phyloP scores from a whole-genome alignment of 2,329 filamentous ascomycete genomes.

The Knufia petricola region DNA sequence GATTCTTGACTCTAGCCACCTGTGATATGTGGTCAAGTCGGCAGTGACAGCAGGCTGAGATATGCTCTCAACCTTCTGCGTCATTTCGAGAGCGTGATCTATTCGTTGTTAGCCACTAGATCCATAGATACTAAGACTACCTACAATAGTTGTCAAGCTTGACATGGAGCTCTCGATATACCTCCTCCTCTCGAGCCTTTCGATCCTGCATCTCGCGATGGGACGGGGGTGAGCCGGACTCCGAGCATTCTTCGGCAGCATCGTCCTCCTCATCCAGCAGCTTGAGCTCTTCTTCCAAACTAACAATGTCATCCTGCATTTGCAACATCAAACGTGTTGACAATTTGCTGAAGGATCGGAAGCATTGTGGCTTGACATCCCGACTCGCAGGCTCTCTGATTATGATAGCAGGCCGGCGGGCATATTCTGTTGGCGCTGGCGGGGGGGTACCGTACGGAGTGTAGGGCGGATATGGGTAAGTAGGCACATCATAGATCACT shows the following conservation, averaged over 20 bases:
- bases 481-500: slow-evolving; percentile 3
- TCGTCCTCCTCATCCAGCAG: slow-evolving; percentile 49
- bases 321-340: slow-evolving; percentile 76
- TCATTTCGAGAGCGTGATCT: slow-evolving; percentile 25
- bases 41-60: slow-evolving; percentile 11
- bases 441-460: neutral
- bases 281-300: slow-evolving; percentile 69
- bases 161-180: slow-evolving; percentile 34
- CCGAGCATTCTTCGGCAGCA: slow-evolving; percentile 26
- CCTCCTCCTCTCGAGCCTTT: slow-evolving; percentile 3
- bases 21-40: slow-evolving; percentile 14
- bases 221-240: slow-evolving; percentile 6
- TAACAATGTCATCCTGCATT: slow-evolving; percentile 73
- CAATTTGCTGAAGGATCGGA: slow-evolving; percentile 70
- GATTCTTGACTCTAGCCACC: slow-evolving; percentile 10
- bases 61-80: slow-evolving; percentile 15
- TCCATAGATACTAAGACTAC: slow-evolving; percentile 16
- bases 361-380: slow-evolving; percentile 49
- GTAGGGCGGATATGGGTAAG: slow-evolving; percentile 5
- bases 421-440: neutral
- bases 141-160: slow-evolving; percentile 55
- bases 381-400: slow-evolving; percentile 2
- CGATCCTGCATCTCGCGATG: slow-evolving; percentile 12
- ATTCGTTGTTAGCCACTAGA: slow-evolving; percentile 8
- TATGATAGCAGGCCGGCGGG: neutral